Evolutionary conservation across 2,329 filamentous ascomycete genomes (phyloP), one percentile per base, ranked within the genome.

Genomic region (Setomelanomma holmii): DNA sequence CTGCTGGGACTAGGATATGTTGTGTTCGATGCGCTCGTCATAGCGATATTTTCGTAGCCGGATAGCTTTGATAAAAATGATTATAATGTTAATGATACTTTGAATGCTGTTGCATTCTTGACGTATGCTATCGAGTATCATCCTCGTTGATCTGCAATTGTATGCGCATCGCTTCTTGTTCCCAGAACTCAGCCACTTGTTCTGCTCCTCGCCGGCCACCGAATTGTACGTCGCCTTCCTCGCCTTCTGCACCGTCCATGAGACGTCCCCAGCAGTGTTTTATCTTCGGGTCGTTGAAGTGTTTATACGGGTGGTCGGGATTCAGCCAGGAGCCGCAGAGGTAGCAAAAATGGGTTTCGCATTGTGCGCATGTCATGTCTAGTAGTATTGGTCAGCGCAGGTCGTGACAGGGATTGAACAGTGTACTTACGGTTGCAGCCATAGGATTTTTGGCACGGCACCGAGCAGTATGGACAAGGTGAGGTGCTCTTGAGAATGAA

Each of bases 341-440:
- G 64, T 98, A 98, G 78, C 95, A 99, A 72, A 97, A 98, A 74
- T 98, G 93, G 2, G 91, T 89, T 45, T 88, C 82, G 79, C 95
- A 99, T 58, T 90, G 87, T 73, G 89, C 91, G 76, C 93, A 97
- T 43, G 88, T 90, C 92, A 98, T 98, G 75, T 97, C 34, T n/a
- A 16, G 7, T 19, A 24, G 53, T 8, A 51, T 44, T 38, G 19
- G 21, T 40, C 58, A 90, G 87, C 74, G 88, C 91, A 76, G 92
- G 19, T 7, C 5, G 16, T 22, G 4, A 11, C 10, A 22, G 16
- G 20, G 8, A 14, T 14, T 20, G 19, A 4, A 21, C 7, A 19
- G 5, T 96, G 45, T 87, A 89, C 92, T 98, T 97, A 75, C 97
- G 93, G 75, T 97, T 97, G 80, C 95, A 99, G 34, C 95, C 95